Evolutionary conservation across 768 basidiomycete genomes (phyloP).

Genomic region (Sutorius australiensis): DNA sequence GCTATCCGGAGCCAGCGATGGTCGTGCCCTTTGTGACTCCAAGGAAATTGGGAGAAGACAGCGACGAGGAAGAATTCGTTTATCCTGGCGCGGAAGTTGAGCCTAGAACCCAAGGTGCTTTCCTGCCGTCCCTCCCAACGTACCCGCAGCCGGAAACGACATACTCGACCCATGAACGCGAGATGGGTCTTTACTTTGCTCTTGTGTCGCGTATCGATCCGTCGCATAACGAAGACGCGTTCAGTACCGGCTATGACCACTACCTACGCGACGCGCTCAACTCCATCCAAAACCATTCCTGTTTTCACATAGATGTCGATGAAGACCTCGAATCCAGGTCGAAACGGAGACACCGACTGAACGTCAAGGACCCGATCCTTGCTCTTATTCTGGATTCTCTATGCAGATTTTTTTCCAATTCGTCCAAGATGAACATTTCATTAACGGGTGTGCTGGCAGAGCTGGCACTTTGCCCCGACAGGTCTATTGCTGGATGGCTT

Average conservation of each 20-base stretch:
- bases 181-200: slow-evolving; percentile 75
- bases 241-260: slow-evolving; percentile 83
- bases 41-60: slow-evolving; percentile 35
- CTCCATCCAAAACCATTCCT: slow-evolving; percentile 61
- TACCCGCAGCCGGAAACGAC: slow-evolving; percentile 69
- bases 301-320: slow-evolving; percentile 47
- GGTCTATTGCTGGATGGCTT: slow-evolving; percentile 86
- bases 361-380: slow-evolving; percentile 73
- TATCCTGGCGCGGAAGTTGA: slow-evolving; percentile 36
- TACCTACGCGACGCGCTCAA: slow-evolving; percentile 75
- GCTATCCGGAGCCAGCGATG: slow-evolving; percentile 60
- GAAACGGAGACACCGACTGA: slow-evolving; percentile 68
- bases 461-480: slow-evolving; percentile 79
- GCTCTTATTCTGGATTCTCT: slow-evolving; percentile 66
- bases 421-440: slow-evolving; percentile 83
- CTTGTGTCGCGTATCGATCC: slow-evolving; percentile 78
- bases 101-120: slow-evolving; percentile 8
- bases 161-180: slow-evolving; percentile 76
- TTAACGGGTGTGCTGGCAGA: slow-evolving; percentile 79
- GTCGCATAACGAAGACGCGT: slow-evolving; percentile 60
- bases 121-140: slow-evolving; percentile 28
- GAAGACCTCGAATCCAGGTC: slow-evolving; percentile 36
- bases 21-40: slow-evolving; percentile 23
- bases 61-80: slow-evolving; percentile 50
- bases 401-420: slow-evolving; percentile 77